phyloP scores from a whole-genome alignment of 352 stramenopile genomes.

The Phytophthora kernoviae region DNA sequence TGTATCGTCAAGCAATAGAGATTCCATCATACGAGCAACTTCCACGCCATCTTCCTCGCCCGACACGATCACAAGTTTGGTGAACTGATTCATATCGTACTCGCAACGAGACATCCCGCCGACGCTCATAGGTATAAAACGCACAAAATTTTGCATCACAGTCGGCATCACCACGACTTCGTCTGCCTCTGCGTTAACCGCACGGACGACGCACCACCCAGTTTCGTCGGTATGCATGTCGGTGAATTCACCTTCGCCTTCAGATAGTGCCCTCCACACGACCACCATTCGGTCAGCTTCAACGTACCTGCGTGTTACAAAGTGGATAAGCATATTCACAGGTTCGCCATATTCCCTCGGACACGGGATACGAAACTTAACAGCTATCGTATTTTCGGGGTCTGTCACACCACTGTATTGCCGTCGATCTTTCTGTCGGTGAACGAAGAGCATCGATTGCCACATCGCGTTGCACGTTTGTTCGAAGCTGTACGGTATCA shows the following conservation, averaged over 20 bases:
- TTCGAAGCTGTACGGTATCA: constrained; percentile 17
- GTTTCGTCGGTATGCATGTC: constrained; percentile 51
- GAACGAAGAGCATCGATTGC: constrained; percentile 21
- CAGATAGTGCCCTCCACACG: constrained; percentile 45
- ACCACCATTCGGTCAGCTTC: constrained; percentile 46
- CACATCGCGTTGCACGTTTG: constrained; percentile 26
- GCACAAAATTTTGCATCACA: constrained; percentile 29
- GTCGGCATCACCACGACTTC: constrained; percentile 3
- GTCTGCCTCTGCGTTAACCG: neutral
- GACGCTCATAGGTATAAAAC: constrained; percentile 22
- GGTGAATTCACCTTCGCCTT: constrained; percentile 30
- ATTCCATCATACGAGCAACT: constrained; percentile 33
- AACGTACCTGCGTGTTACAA: constrained; percentile 32
- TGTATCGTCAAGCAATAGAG: constrained; percentile 13
- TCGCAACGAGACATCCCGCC: neutral
- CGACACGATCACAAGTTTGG: constrained; percentile 31
- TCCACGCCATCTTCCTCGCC: constrained; percentile 26
- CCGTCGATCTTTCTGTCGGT: constrained; percentile 14
- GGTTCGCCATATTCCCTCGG: constrained; percentile 8
- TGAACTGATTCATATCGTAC: constrained; percentile 24
- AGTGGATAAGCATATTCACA: constrained; percentile 15
- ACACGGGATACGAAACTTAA: constrained; percentile 25
- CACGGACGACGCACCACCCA: constrained; percentile 35
- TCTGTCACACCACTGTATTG: constrained; percentile 21
- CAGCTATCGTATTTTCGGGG: constrained; percentile 38